A percentile compares a stretch with the other conserved stretches of the same genome.
These are phyloP conservation scores for Ramularia collo-cygni DNA, from an alignment of 2,329 filamentous ascomycete genomes.

Conservation along the genomic window DNA sequence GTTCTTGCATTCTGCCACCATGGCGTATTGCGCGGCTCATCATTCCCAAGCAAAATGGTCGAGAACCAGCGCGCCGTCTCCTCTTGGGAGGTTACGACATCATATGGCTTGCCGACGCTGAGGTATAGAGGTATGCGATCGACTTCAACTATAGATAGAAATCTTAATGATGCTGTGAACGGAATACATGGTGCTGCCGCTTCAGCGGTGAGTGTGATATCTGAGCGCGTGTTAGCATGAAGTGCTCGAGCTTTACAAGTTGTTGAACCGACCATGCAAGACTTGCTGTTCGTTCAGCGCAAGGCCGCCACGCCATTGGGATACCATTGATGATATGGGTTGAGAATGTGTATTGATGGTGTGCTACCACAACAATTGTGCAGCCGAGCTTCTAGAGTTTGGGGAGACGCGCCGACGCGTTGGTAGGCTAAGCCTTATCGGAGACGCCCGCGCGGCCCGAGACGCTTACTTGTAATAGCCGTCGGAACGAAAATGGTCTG, in stretches of 20 bases:
- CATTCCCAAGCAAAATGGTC: conserved; percentile 10
- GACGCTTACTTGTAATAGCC: too few species aligned
- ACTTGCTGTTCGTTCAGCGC: conserved; percentile 5
- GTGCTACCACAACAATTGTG: too few species aligned
- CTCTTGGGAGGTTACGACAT: conserved; percentile 5
- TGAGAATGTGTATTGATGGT: too few species aligned
- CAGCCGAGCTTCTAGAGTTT: too few species aligned
- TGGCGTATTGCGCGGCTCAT: not conserved
- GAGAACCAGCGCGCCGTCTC: conserved; percentile 19
- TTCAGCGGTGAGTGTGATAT: conserved; percentile 5
- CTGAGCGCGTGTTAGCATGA: conserved; percentile 4
- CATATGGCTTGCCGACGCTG: conserved; percentile 5
- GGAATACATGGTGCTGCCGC: conserved; percentile 5
- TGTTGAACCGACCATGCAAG: conserved; percentile 8
- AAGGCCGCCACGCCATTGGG: conserved; percentile 12
- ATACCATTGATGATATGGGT: not conserved
- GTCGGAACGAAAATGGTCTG: too few species aligned
- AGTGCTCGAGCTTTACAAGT: not conserved
- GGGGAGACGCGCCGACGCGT: too few species aligned
- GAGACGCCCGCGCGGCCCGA: too few species aligned
- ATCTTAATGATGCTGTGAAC: conserved; percentile 8
- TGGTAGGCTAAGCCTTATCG: too few species aligned
- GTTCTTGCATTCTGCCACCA: conserved; percentile 18
- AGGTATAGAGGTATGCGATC: conserved; percentile 15
- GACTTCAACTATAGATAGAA: conserved; percentile 17